Conservation (phyloP, 2,329 filamentous ascomycete species). For the Parasarocladium wereldwijsianum region DNA sequence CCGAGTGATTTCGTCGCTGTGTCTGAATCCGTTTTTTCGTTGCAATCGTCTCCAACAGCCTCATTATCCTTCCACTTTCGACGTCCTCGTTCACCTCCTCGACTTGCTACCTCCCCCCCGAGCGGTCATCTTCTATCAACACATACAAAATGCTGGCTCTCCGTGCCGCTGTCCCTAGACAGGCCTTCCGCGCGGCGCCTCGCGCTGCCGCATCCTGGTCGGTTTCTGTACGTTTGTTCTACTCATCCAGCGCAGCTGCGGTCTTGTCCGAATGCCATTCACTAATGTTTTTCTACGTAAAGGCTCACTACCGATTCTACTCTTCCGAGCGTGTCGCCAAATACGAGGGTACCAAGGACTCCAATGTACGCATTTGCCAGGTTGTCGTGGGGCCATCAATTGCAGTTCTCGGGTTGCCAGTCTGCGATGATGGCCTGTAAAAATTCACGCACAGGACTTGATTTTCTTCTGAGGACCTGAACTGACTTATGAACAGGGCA, state of each 20-base stretch:
- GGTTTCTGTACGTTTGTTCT: slow-evolving; percentile 18
- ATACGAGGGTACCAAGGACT: slow-evolving; percentile 82
- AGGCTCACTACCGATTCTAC: slow-evolving; percentile 49
- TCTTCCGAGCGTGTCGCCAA: slow-evolving; percentile 65
- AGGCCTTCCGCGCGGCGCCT: slow-evolving; percentile 59
- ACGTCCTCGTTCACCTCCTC: slow-evolving; percentile 1
- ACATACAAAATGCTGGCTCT: slow-evolving; percentile 62
- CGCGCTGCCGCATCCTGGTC: slow-evolving; percentile 32
- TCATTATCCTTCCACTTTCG: slow-evolving; percentile 4
- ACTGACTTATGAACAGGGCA: slow-evolving; percentile 53
- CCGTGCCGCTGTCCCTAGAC: slow-evolving; percentile 61
- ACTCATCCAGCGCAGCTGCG: not conserved
- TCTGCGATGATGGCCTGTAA: slow-evolving; percentile 10
- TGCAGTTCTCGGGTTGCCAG: slow-evolving; percentile 6
- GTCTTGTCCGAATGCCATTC: slow-evolving; percentile 4
- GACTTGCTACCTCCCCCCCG: not conserved
- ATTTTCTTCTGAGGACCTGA: no score
- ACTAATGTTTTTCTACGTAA: slow-evolving; percentile 4
- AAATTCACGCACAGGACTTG: no score
- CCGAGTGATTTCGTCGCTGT: slow-evolving; percentile 2
- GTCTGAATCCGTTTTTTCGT: slow-evolving; percentile 6
- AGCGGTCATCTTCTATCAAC: slow-evolving; percentile 1
- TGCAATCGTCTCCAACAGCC: slow-evolving; percentile 3
- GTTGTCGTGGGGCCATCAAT: not conserved
- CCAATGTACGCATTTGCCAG: slow-evolving; percentile 50